Percentiles rank a stretch among this genome's conserved stretches.
Conservation (phyloP, 352 stramenopile genomes). For the Blastocystis sp. region DNA sequence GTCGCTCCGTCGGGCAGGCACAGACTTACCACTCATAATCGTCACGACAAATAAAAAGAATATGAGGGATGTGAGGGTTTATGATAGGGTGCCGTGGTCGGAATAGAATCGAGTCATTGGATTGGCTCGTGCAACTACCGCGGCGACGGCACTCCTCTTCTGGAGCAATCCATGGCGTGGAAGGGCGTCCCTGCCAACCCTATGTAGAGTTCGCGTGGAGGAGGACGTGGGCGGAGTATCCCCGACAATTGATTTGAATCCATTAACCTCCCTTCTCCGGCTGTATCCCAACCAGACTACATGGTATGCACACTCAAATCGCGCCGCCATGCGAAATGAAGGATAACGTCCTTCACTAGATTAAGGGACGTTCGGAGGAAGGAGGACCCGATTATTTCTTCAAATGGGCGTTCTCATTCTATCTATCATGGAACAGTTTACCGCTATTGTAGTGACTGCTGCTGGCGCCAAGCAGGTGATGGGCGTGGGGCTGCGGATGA, state of each 20-base stretch:
- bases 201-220: background rate
- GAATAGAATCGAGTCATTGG: background rate
- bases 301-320: background rate
- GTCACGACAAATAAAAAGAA: constrained; percentile 20
- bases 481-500: background rate
- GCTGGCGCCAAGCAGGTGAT: constrained; percentile 64
- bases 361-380: background rate
- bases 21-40: constrained; percentile 4
- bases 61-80: constrained; percentile 28
- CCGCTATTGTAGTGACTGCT: constrained; percentile 68
- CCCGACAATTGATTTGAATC: background rate
- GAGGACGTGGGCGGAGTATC: background rate
- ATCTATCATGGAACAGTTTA: constrained; percentile 69
- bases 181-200: background rate
- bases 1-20: background rate
- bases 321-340: background rate
- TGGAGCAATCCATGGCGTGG: background rate
- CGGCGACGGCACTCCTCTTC: background rate
- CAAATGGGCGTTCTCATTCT: background rate
- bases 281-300: too few relatives aligned
- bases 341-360: background rate
- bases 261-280: background rate
- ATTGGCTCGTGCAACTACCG: background rate
- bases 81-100: constrained; percentile 9
- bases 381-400: constrained; percentile 13